Conservation (phyloP, 768 basidiomycete species). For the Mycena pura region DNA sequence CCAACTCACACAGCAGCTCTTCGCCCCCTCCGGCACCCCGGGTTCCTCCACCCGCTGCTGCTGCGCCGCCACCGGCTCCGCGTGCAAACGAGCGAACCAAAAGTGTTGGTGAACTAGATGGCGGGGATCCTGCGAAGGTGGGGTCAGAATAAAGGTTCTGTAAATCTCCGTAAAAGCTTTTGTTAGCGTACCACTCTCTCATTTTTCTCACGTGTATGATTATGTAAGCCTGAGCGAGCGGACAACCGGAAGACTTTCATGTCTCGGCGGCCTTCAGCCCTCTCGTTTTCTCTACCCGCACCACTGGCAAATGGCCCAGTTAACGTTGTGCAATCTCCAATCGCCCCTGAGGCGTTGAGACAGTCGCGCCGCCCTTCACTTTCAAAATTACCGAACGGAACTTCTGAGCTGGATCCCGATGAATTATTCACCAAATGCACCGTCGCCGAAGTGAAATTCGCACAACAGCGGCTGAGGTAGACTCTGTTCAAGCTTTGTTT, state of each 20-base stretch:
- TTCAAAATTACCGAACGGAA: slow-evolving; percentile 34
- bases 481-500: slow-evolving; percentile 8
- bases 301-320: slow-evolving; percentile 34
- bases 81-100: slow-evolving; percentile 43
- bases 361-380: slow-evolving; percentile 19
- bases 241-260: slow-evolving; percentile 25
- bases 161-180: slow-evolving; percentile 24
- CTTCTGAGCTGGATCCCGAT: slow-evolving; percentile 62
- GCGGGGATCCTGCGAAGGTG: slow-evolving; percentile 39
- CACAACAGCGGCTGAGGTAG: slow-evolving; percentile 75
- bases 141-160: slow-evolving; percentile 28
- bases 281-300: slow-evolving; percentile 27
- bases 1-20: slow-evolving; percentile 41
- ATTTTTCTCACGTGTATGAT: not conserved
- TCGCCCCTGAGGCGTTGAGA: not conserved
- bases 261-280: slow-evolving; percentile 35
- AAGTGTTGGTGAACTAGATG: slow-evolving; percentile 43
- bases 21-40: slow-evolving; percentile 39
- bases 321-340: slow-evolving; percentile 20
- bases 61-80: slow-evolving; percentile 32
- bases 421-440: slow-evolving; percentile 75
- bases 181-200: slow-evolving; percentile 14
- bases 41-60: slow-evolving; percentile 39
- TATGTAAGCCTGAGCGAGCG: slow-evolving; percentile 12
- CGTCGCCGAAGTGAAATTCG: slow-evolving; percentile 71